These are phyloP conservation scores for Chalciporus sphaerocephalus DNA, from an alignment of 768 basidiomycete species.

Conservation along the genomic window DNA sequence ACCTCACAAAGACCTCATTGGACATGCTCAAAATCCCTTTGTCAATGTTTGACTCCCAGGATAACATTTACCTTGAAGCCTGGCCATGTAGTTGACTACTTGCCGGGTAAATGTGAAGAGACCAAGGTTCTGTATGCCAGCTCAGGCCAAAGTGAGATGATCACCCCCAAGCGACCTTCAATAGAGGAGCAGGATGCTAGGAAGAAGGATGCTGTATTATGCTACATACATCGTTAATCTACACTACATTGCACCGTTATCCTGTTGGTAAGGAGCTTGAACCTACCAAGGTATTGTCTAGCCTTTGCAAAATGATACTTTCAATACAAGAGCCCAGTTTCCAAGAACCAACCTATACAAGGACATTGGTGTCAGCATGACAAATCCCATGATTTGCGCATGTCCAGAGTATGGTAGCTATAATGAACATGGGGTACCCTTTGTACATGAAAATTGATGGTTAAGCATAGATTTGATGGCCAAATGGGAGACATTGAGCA, in stretches of 20 bases:
- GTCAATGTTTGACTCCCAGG: conserved; percentile 61
- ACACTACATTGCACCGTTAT: conserved; percentile 16
- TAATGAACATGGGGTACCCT: no score
- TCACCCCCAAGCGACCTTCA: conserved; percentile 30
- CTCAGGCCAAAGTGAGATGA: conserved; percentile 50
- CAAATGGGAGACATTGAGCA: no score
- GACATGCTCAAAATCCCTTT: conserved; percentile 68
- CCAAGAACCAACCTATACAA: no score
- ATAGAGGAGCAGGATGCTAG: conserved; percentile 18
- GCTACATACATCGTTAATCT: conserved; percentile 26
- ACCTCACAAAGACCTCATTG: conserved; percentile 73
- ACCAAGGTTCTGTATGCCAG: conserved; percentile 69
- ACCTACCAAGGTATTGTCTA: background rate
- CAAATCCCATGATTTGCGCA: no score
- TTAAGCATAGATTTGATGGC: no score
- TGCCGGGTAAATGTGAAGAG: conserved; percentile 50
- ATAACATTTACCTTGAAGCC: conserved; percentile 52
- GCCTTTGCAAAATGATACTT: background rate
- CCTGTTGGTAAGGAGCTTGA: conserved; percentile 3
- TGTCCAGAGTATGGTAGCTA: no score
- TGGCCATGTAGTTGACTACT: conserved; percentile 45
- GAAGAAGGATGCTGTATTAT: conserved; percentile 29
- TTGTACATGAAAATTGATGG: no score
- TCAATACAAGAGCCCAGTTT: background rate
- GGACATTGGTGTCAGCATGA: no score